These are phyloP conservation scores for Kondoa subrosea DNA, from an alignment of 768 basidiomycete species.

Conservation along the genomic window DNA sequence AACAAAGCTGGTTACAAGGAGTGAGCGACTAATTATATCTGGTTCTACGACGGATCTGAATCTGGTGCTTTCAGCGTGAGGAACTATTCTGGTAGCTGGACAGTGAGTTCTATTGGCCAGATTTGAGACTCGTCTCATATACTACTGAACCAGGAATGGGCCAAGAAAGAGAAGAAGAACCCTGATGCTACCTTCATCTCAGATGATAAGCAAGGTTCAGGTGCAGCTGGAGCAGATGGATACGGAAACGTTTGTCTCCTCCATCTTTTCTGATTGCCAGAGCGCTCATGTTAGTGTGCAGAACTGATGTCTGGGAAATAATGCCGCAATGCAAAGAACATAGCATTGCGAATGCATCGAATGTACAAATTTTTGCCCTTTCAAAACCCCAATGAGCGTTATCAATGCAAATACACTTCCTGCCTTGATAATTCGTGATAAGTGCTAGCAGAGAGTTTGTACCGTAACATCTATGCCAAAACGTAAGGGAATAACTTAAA, in stretches of 20 bases:
- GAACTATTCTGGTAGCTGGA: conserved; percentile 76
- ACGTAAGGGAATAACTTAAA: neutral
- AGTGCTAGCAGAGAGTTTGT: conserved; percentile 75
- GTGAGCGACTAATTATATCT: conserved; percentile 35
- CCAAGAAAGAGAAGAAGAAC: conserved; percentile 35
- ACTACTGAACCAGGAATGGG: no score
- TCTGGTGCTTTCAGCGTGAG: conserved; percentile 32
- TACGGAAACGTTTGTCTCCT: no score
- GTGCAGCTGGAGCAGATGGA: neutral
- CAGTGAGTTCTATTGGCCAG: no score
- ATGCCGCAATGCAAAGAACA: no score
- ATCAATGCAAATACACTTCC: conserved; percentile 42
- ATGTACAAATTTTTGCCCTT: conserved; percentile 1
- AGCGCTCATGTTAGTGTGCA: no score
- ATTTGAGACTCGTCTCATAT: no score
- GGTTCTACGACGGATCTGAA: conserved; percentile 1
- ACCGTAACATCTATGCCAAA: conserved; percentile 51
- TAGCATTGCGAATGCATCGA: no score
- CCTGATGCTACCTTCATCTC: neutral
- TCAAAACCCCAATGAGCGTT: neutral
- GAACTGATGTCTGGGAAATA: no score
- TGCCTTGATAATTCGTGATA: conserved; percentile 71
- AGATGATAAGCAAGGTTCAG: neutral
- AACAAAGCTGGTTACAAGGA: conserved; percentile 64
- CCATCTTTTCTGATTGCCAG: no score